Evolutionary conservation across 495 filamentous ascomycete genomes (phyloP).

Genomic region (Annulohypoxylon moriforme): DNA sequence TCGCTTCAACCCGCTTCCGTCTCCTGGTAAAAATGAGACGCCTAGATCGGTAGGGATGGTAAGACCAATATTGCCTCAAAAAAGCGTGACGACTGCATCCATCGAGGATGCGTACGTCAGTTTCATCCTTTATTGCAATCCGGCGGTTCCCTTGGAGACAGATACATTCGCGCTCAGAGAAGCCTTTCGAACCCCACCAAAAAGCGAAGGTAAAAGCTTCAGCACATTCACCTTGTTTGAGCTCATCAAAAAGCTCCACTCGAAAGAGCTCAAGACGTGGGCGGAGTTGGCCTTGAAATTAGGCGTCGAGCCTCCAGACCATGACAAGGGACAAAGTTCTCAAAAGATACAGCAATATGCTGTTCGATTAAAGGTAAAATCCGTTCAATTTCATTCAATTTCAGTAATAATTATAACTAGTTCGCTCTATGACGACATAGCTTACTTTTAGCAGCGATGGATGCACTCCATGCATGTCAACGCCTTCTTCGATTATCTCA

Average conservation of each 20-base stretch:
- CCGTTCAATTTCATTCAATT: neutral
- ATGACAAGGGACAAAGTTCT: constrained; percentile 88
- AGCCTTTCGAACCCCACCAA: constrained; percentile 84
- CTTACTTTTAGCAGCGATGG: constrained; percentile 74
- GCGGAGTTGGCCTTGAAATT: constrained; percentile 88
- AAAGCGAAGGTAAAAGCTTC: constrained; percentile 93
- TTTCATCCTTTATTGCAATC: constrained; percentile 95
- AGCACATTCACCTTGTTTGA: constrained; percentile 84
- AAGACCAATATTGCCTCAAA: constrained; percentile 69
- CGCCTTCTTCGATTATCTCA: constrained; percentile 93
- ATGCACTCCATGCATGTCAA: constrained; percentile 98
- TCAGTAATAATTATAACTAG: neutral
- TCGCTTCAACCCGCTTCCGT: constrained; percentile 45
- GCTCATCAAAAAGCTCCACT: constrained; percentile 83
- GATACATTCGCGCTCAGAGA: constrained; percentile 80
- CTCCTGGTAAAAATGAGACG: constrained; percentile 46
- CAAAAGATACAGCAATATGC: constrained; percentile 99
- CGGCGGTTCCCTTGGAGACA: constrained; percentile 74
- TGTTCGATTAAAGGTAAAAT: constrained; percentile 85
- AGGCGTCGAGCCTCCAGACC: constrained; percentile 87
- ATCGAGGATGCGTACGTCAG: constrained; percentile 88
- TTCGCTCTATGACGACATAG: constrained; percentile 5
- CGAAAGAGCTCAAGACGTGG: constrained; percentile 96
- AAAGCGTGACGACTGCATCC: constrained; percentile 74
- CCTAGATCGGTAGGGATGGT: constrained; percentile 42